A percentile compares a stretch with the other conserved stretches of the same genome.
Conservation (phyloP, 345 rosid species). For the Populus ilicifolia region DNA sequence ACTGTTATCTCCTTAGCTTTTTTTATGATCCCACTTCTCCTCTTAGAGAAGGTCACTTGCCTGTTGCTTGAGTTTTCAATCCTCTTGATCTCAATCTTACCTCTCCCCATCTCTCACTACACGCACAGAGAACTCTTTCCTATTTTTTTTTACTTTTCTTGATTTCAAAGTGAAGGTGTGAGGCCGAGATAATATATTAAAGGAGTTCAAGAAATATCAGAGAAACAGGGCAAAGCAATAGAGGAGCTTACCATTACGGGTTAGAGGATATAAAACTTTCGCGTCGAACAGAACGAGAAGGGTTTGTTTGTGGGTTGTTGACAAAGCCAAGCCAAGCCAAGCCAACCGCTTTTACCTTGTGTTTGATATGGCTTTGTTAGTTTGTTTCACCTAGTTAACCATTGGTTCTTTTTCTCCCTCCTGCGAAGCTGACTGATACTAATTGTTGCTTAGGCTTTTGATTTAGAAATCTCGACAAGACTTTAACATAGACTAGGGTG, state of each 20-base stretch:
- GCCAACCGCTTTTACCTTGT: conserved; percentile 25
- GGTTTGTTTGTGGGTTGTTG: conserved; percentile 42
- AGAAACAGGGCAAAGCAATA: conserved; percentile 18
- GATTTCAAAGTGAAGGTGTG: conserved; percentile 13
- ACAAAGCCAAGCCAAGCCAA: conserved; percentile 44
- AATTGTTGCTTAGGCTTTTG: not conserved
- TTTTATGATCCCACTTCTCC: conserved; percentile 66
- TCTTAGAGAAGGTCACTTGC: conserved; percentile 74
- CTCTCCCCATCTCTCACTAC: conserved; percentile 57
- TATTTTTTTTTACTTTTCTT: conserved; percentile 18
- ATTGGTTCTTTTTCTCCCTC: conserved; percentile 17
- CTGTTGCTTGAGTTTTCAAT: conserved; percentile 74
- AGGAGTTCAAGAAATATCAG: conserved; percentile 12
- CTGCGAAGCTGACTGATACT: not conserved
- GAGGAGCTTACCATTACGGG: conserved; percentile 43
- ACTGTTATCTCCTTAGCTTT: conserved; percentile 75
- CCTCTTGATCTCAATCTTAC: conserved; percentile 76
- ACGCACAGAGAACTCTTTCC: not conserved
- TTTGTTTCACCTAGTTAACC: conserved; percentile 39
- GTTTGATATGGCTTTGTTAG: conserved; percentile 21
- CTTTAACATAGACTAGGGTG: not conserved
- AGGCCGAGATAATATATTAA: conserved; percentile 13
- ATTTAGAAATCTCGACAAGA: not conserved
- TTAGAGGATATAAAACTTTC: conserved; percentile 51
- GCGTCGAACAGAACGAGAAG: conserved; percentile 40